Base-by-base conservation (phyloP, 225 moss, liverwort and hornwort species). In the Anthoceros angustus region DNA sequence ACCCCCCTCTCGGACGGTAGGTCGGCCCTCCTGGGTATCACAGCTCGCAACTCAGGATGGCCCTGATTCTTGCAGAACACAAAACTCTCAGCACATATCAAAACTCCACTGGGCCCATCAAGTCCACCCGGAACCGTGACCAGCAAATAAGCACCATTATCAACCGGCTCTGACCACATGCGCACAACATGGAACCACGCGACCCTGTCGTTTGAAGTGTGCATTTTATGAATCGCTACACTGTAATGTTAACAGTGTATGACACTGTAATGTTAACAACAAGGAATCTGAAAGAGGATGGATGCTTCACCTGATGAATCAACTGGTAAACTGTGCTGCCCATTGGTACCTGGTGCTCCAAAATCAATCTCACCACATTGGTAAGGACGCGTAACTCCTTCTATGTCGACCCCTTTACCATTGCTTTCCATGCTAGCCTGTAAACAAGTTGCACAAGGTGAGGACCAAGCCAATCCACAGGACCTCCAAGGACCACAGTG, bases 391-490 rank as follows among this genome's bases (percentile, higher is more conserved):
- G 84, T 86, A 40, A 79, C 80, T 46, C 95, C 95, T 74, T 98
- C 89, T 70, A 98, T 86, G 71, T 85, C 82, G 43, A 98, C 92
- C 69, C 92, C 86, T 74, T 98, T 98, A 25, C 95, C 95, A 75
- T 98, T 98, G 74, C 95, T 98, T 77, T 98, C 95, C 95, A 98
- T 98, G 73, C 95, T 98, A 62, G 91, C 85, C 95, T 98, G 55
- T 20, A 20, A 55, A 55, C 12, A 20, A 55, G 8, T 18, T 55
- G n/a, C 18, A 18, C 12, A 7, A 16, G 16, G 16, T 46, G 45
- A 46, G 45, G 23, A 24, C 9, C 9, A 5, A 25, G 39, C 42
- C 8, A 62, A 11, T 9, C 9, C 21, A 26, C 7, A 26, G 9
- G 39, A 23, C 16, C n/a, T n/a, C n/a, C n/a, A n/a, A n/a, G n/a